Evolutionary conservation across 1,284 basidiomycete species (phyloP).

Genomic region (Cutaneotrichosporon arboriforme): DNA sequence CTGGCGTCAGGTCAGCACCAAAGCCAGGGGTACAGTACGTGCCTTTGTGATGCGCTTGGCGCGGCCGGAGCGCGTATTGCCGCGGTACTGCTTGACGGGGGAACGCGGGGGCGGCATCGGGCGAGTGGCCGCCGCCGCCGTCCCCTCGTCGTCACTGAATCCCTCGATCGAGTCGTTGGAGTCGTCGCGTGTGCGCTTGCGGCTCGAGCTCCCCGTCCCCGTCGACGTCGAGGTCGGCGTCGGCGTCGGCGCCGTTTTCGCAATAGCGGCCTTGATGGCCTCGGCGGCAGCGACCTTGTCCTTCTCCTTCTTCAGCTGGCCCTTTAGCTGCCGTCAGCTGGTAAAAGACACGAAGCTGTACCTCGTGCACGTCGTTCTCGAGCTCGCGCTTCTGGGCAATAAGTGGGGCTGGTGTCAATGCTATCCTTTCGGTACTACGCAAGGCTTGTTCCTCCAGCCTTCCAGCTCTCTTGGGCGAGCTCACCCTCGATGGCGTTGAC

Average conservation of each 20-base stretch:
- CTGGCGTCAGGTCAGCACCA: no score
- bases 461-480: not conserved
- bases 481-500: not conserved
- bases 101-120: no score
- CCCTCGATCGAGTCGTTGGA: not conserved
- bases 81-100: no score
- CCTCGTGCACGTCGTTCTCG: constrained; percentile 1
- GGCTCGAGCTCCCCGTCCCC: no score
- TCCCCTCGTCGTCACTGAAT: not conserved
- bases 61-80: no score
- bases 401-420: no score
- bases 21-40: no score
- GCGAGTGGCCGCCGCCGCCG: no score
- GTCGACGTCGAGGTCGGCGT: not conserved
- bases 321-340: not conserved
- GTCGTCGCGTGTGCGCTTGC: not conserved
- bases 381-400: not conserved
- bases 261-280: not conserved
- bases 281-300: no score
- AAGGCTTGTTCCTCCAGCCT: no score
- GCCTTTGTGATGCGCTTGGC: no score
- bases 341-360: not conserved
- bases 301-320: not conserved
- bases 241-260: not conserved
- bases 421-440: no score